These are phyloP conservation scores for Aspergillus saccharolyticus DNA, from an alignment of 495 filamentous ascomycete genomes.

Conservation along the genomic window DNA sequence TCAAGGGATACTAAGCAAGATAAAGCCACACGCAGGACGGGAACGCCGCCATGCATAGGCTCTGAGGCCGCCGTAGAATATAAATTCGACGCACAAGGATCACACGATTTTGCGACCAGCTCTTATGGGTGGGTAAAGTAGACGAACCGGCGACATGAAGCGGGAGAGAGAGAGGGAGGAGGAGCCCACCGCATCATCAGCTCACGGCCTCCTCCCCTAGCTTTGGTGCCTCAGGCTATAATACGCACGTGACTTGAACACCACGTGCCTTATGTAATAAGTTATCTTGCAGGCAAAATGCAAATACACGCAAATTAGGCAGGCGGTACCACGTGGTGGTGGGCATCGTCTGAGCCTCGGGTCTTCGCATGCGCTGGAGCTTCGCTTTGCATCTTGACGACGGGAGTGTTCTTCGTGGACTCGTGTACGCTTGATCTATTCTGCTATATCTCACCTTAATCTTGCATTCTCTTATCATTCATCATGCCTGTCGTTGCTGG, in stretches of 20 bases:
- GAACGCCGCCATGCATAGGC: slow-evolving; percentile 35
- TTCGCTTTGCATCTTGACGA: not conserved
- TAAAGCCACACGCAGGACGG: slow-evolving; percentile 29
- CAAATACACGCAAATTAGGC: slow-evolving; percentile 3
- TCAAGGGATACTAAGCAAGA: slow-evolving; percentile 14
- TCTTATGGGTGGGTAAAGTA: slow-evolving; percentile 16
- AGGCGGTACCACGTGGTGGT: slow-evolving; percentile 21
- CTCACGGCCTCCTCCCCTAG: slow-evolving; percentile 13
- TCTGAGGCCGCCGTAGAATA: slow-evolving; percentile 25
- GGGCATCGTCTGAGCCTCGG: slow-evolving; percentile 8
- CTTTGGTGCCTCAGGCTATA: slow-evolving; percentile 12
- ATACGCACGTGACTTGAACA: slow-evolving; percentile 17
- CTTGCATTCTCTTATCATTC: slow-evolving; percentile 11
- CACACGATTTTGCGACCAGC: slow-evolving; percentile 23
- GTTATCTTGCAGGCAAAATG: not conserved
- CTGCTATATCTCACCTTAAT: not conserved
- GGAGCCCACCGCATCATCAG: slow-evolving; percentile 10
- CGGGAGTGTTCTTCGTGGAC: not conserved
- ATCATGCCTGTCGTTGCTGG: slow-evolving; percentile 66
- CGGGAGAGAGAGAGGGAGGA: slow-evolving; percentile 18
- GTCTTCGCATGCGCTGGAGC: slow-evolving; percentile 11
- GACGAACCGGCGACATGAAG: slow-evolving; percentile 15
- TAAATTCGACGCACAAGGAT: slow-evolving; percentile 21
- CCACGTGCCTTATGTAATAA: slow-evolving; percentile 16
- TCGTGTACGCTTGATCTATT: not conserved